These are phyloP conservation scores for Erysiphe neolycopersici DNA, from an alignment of 2,329 filamentous ascomycete genomes.

Conservation along the genomic window DNA sequence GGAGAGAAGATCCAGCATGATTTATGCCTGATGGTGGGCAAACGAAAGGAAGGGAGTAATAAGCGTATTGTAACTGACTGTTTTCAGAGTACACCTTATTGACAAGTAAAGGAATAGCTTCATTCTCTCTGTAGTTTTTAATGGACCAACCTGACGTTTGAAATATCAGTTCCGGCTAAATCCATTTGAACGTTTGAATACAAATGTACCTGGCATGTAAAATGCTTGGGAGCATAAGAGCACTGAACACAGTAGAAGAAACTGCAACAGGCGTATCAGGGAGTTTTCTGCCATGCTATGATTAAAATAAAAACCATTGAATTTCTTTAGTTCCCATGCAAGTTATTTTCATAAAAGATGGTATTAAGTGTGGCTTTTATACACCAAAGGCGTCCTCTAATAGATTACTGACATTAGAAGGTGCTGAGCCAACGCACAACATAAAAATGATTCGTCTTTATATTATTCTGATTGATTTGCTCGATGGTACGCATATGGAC, in stretches of 20 bases:
- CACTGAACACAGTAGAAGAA: slow-evolving; percentile 21
- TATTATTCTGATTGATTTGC: too few relatives aligned
- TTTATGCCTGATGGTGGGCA: slow-evolving; percentile 48
- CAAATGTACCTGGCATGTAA: slow-evolving; percentile 52
- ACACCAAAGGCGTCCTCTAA: too few relatives aligned
- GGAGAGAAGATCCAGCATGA: slow-evolving; percentile 36
- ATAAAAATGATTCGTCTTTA: too few relatives aligned
- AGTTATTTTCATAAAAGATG: too few relatives aligned
- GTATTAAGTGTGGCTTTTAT: too few relatives aligned
- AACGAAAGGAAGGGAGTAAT: slow-evolving; percentile 68
- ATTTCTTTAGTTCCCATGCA: too few relatives aligned
- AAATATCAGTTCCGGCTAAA: not conserved
- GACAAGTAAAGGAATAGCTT: slow-evolving; percentile 59
- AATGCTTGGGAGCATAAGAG: slow-evolving; percentile 35
- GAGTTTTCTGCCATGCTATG: slow-evolving; percentile 6
- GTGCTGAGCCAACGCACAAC: too few relatives aligned
- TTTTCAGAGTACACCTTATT: slow-evolving; percentile 84
- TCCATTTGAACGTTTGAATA: not conserved
- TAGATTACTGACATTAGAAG: too few relatives aligned
- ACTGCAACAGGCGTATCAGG: slow-evolving; percentile 16
- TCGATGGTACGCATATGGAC: too few relatives aligned
- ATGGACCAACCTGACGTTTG: slow-evolving; percentile 44
- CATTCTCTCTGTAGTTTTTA: slow-evolving; percentile 49
- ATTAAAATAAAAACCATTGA: not conserved
- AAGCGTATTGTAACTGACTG: slow-evolving; percentile 76